A percentile compares a stretch with the other conserved stretches of the same genome.
Evolutionary conservation across 2,329 filamentous ascomycete genomes (phyloP).

Genomic region (Salinomyces thailandicus): DNA sequence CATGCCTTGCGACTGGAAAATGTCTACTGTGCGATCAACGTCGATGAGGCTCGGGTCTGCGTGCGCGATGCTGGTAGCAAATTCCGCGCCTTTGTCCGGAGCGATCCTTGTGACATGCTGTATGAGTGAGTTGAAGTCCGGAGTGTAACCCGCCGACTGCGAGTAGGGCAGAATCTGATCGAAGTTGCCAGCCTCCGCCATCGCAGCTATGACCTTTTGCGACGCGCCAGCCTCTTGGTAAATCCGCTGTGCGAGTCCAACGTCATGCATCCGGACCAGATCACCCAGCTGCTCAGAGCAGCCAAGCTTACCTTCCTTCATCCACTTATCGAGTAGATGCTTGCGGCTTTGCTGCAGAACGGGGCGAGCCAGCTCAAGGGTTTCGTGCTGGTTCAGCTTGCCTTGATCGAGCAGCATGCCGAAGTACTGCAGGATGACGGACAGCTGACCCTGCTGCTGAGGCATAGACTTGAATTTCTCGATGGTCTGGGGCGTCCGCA

Average conservation of each 20-base stretch:
- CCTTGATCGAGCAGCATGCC: slow-evolving; percentile 96
- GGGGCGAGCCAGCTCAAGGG: slow-evolving; percentile 82
- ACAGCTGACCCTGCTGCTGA: slow-evolving; percentile 73
- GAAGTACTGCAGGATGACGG: slow-evolving; percentile 93
- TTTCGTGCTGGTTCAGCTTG: slow-evolving; percentile 82
- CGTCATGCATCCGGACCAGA: slow-evolving; percentile 78
- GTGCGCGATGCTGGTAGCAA: slow-evolving; percentile 84
- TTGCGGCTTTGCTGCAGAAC: slow-evolving; percentile 90
- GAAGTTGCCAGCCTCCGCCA: slow-evolving; percentile 92
- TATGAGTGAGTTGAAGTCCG: slow-evolving; percentile 87
- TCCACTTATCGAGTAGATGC: slow-evolving; percentile 94
- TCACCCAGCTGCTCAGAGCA: slow-evolving; percentile 96
- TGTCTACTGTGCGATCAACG: slow-evolving; percentile 87
- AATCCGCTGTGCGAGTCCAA: slow-evolving; percentile 75
- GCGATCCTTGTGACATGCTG: slow-evolving; percentile 77
- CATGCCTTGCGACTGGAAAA: slow-evolving; percentile 97
- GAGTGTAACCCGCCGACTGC: slow-evolving; percentile 72
- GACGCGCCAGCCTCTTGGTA: slow-evolving; percentile 85
- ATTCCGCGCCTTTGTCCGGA: slow-evolving; percentile 87
- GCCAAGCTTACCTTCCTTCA: slow-evolving; percentile 89
- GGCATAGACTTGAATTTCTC: slow-evolving; percentile 88
- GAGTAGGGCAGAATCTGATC: slow-evolving; percentile 93
- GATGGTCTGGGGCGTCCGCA: slow-evolving; percentile 89
- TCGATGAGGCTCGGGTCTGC: slow-evolving; percentile 82
- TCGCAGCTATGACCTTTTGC: slow-evolving; percentile 87